Evolutionary conservation across 768 basidiomycete species (phyloP).

Genomic region (Termitomyces sp.): DNA sequence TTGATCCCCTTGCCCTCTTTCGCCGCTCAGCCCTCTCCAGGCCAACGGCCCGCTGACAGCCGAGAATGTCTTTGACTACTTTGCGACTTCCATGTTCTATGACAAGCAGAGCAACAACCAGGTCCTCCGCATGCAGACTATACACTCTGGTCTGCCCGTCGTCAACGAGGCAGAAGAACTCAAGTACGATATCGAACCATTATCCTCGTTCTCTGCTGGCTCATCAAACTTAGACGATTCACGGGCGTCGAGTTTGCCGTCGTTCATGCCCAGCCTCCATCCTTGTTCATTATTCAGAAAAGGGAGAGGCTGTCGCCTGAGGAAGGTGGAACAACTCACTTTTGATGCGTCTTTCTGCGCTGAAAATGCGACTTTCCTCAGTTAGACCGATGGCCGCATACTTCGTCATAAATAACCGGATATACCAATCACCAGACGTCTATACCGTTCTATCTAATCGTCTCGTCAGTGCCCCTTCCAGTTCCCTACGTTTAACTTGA

Average conservation of each 20-base stretch:
- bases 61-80: slow-evolving; percentile 88
- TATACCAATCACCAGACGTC: slow-evolving; percentile 85
- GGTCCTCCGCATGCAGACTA: slow-evolving; percentile 89
- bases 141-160: slow-evolving; percentile 75
- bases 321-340: slow-evolving; percentile 53
- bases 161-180: slow-evolving; percentile 84
- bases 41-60: slow-evolving; percentile 74
- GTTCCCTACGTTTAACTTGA: neutral
- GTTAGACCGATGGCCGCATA: slow-evolving; percentile 79
- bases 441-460: slow-evolving; percentile 84
- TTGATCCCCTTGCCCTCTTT: neutral
- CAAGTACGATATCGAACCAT: slow-evolving; percentile 44
- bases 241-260: slow-evolving; percentile 86
- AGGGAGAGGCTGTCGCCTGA: slow-evolving; percentile 80
- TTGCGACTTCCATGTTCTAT: slow-evolving; percentile 88
- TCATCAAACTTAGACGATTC: slow-evolving; percentile 51
- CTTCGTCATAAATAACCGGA: slow-evolving; percentile 85
- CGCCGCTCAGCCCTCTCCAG: slow-evolving; percentile 29
- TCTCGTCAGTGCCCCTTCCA: slow-evolving; percentile 45
- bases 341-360: slow-evolving; percentile 6
- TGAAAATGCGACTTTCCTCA: slow-evolving; percentile 26
- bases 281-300: slow-evolving; percentile 88
- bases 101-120: slow-evolving; percentile 94
- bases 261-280: slow-evolving; percentile 75
- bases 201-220: slow-evolving; percentile 4